Percentiles rank a stretch among this genome's conserved stretches.
These are phyloP conservation scores for Lanmaoa rubissima DNA, from an alignment of 768 basidiomycete species.

Conservation along the genomic window DNA sequence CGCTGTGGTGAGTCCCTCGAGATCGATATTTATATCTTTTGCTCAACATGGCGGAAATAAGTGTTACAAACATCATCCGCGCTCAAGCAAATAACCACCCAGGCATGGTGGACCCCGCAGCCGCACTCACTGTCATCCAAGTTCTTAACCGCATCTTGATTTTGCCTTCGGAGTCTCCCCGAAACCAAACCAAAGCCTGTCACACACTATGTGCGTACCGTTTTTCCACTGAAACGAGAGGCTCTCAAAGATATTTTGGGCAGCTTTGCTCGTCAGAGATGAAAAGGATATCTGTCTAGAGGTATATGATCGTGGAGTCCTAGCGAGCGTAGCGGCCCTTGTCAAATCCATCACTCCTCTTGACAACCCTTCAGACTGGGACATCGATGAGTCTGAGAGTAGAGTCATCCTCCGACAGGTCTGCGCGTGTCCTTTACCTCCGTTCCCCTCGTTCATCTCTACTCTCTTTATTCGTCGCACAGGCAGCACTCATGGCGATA, in stretches of 20 bases:
- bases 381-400: slow-evolving; percentile 69
- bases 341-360: slow-evolving; percentile 54
- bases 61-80: slow-evolving; percentile 62
- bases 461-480: not conserved
- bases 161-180: slow-evolving; percentile 39
- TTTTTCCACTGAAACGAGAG: not conserved
- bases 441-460: not conserved
- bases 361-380: slow-evolving; percentile 48
- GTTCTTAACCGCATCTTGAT: slow-evolving; percentile 62
- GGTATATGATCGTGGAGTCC: slow-evolving; percentile 68
- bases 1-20: slow-evolving; percentile 53
- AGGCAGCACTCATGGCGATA: slow-evolving; percentile 75
- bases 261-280: slow-evolving; percentile 70
- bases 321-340: slow-evolving; percentile 52
- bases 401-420: slow-evolving; percentile 63
- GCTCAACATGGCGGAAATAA: slow-evolving; percentile 22
- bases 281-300: slow-evolving; percentile 62
- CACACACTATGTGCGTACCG: slow-evolving; percentile 65
- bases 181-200: slow-evolving; percentile 63
- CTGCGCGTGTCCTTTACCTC: slow-evolving; percentile 6
- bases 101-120: slow-evolving; percentile 40
- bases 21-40: not conserved
- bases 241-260: not conserved
- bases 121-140: slow-evolving; percentile 63
- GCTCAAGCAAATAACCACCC: slow-evolving; percentile 38